Evolutionary conservation across 2,329 filamentous ascomycete species (phyloP).

Genomic region (Paecilomyces dactylethromorphus): DNA sequence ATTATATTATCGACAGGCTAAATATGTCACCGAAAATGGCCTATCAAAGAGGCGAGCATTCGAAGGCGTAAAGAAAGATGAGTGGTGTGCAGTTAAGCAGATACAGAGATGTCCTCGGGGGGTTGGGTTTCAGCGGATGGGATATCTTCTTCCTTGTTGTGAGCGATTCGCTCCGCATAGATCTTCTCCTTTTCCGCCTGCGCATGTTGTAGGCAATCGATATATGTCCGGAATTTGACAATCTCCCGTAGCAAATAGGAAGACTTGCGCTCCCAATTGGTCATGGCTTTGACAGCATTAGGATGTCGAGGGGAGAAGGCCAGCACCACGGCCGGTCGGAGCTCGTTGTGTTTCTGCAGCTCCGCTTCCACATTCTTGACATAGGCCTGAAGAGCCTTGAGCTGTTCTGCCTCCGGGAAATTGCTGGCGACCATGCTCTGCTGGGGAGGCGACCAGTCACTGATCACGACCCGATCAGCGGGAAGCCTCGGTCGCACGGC

Average conservation of each 20-base stretch:
- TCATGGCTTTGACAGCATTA: slow-evolving; percentile 78
- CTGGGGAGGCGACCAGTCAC: slow-evolving; percentile 82
- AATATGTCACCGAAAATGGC: background rate
- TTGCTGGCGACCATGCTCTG: slow-evolving; percentile 85
- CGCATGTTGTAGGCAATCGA: slow-evolving; percentile 73
- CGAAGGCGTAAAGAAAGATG: background rate
- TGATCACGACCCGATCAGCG: slow-evolving; percentile 75
- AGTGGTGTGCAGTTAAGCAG: background rate
- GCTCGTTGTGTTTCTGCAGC: slow-evolving; percentile 76
- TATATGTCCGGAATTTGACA: slow-evolving; percentile 93
- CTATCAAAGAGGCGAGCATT: background rate
- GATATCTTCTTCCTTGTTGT: slow-evolving; percentile 7
- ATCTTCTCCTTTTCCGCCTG: slow-evolving; percentile 64
- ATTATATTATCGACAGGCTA: background rate
- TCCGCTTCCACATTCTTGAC: slow-evolving; percentile 82
- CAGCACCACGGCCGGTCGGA: slow-evolving; percentile 78
- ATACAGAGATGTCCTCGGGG: background rate
- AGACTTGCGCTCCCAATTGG: slow-evolving; percentile 96
- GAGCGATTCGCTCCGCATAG: slow-evolving; percentile 36
- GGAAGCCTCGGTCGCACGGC: slow-evolving; percentile 63
- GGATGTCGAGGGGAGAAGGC: slow-evolving; percentile 80
- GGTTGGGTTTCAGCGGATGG: background rate
- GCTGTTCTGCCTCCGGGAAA: slow-evolving; percentile 72
- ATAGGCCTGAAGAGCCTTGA: slow-evolving; percentile 67
- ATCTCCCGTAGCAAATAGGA: slow-evolving; percentile 87